Evolutionary conservation across 2,329 filamentous ascomycete genomes (phyloP), one percentile per base, ranked within the genome.

Genomic region (Keithomyces neogunnii): DNA sequence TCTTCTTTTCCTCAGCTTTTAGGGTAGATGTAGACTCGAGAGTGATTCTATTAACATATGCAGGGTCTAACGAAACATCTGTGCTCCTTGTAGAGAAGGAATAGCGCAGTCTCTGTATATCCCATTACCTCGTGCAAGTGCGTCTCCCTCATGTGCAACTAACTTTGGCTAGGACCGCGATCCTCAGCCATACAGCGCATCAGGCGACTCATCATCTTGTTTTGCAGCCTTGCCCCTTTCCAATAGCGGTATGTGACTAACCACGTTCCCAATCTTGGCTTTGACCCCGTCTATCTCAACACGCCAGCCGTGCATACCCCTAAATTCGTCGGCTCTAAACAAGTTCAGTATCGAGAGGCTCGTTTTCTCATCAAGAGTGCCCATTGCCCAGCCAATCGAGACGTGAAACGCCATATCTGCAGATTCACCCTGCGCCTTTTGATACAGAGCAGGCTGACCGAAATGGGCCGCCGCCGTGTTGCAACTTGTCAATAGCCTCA

Each of bases 311-410:
- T 56, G 60, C 9, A 80, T 60, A 3, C 55, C 61, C 10, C 51
- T 51, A 45, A 63, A 67, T 36, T 56, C 57, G 32, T 55, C 30
- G 5, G 57, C 33, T 31, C 51, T 52, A 35, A 67, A 63, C 1
- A 65, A 44, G 19, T 55, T 48, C 6, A 65, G 53, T 1, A 60
- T 63, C 31, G 56, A 57, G 4, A 62, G 50, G 2, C 62, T 56
- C 60, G 61, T 47, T 35, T 76, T 72, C 3, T 69, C 53, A 5
- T 66, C 71, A 0, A 81, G 83, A 42, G 71, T 64, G 8, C 73
- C 67, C 55, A 92, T 75, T 1, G 80, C 86, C 93, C 92, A 97
- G 0, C 86, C 93, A 51, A 99, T 81, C 45, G 90, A 96, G 53
- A 97, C 72, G 67, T 99, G 93, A 62, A 96, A 96, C 28, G 78